phyloP scores from a whole-genome alignment of 768 basidiomycete species.

The Gloeopeniophorella convolvens region DNA sequence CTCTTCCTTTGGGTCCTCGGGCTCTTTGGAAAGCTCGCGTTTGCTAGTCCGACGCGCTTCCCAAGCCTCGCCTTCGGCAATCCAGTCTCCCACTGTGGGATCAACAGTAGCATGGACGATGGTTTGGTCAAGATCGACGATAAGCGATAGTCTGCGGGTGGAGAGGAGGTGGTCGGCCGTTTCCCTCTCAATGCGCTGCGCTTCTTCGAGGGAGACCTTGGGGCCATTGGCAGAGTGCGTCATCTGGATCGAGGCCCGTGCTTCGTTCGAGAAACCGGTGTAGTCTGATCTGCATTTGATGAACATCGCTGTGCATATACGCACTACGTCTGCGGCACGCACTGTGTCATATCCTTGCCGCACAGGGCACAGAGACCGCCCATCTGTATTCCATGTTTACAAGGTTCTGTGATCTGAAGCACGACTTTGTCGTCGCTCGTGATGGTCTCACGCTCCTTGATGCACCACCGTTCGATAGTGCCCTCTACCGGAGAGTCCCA shows the following conservation, averaged over 20 bases:
- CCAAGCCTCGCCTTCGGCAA: slow-evolving; percentile 77
- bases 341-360: slow-evolving; percentile 94
- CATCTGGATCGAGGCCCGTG: slow-evolving; percentile 87
- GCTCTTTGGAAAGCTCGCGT: slow-evolving; percentile 28
- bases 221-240: slow-evolving; percentile 89
- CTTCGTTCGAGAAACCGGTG: slow-evolving; percentile 79
- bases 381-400: slow-evolving; percentile 91
- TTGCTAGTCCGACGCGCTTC: slow-evolving; percentile 47
- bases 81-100: slow-evolving; percentile 98
- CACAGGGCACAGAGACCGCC: slow-evolving; percentile 90
- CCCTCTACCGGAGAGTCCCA: slow-evolving; percentile 92
- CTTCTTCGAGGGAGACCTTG: slow-evolving; percentile 88
- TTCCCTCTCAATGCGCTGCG: slow-evolving; percentile 79
- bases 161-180: slow-evolving; percentile 73
- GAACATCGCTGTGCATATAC: slow-evolving; percentile 13
- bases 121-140: slow-evolving; percentile 98
- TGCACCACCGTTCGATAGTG: slow-evolving; percentile 61
- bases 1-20: slow-evolving; percentile 22
- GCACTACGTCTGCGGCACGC: slow-evolving; percentile 27
- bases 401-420: slow-evolving; percentile 78
- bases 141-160: slow-evolving; percentile 78
- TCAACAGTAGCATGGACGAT: slow-evolving; percentile 98
- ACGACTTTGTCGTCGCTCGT: slow-evolving; percentile 49
- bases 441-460: slow-evolving; percentile 60
- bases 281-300: slow-evolving; percentile 62